Base-by-base conservation (phyloP, 352 stramenopile genomes). In the Phytophthora fragariae region DNA sequence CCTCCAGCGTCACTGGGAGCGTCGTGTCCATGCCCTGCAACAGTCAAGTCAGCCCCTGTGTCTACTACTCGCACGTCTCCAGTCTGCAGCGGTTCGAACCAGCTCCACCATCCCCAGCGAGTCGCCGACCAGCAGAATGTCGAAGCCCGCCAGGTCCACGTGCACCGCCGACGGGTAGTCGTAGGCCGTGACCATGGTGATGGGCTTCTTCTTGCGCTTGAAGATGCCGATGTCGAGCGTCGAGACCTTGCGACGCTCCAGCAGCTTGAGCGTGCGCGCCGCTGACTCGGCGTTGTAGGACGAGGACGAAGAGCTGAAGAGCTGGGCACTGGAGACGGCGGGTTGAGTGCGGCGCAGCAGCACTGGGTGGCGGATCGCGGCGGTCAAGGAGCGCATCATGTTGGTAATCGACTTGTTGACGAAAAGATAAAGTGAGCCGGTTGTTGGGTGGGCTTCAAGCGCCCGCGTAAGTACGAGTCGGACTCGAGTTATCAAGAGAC, bases 161-260 rank as follows among this genome's bases (percentile, higher is more conserved):
- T 99, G 97, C 46, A 99, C 88, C 0, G 98, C 97, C 11, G 86
- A 95, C 41, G 89, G 98, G 80, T 99, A 99, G 80, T 99, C 95
- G 77, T 99, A 99, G 5, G 97, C 97, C 33, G 98, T 99, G 24
- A 99, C 94, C 97, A 99, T 99, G n/a, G 94, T 98, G 67, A 99
- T 99, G 53, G 98, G 98, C 54, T 99, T 96, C 33, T 93, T 92
- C 73, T 98, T 98, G 76, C 92, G 84, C 81, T 98, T 98, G 72
- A 94, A 86, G 73, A 95, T 92, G 70, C 87, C 84, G 21, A 96
- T 79, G 67, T 96, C 89, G 6, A 93, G 71, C 65, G 89, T 95
- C 65, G 88, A 91, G 62, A 96, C 86, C 77, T 96, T 96, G 68
- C 88, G 85, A 3, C 89, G 85, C 79, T 96, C 85, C 65, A 96